Evolutionary conservation across 2,329 filamentous ascomycete genomes (phyloP).

Genomic region (Xylaria sp.): DNA sequence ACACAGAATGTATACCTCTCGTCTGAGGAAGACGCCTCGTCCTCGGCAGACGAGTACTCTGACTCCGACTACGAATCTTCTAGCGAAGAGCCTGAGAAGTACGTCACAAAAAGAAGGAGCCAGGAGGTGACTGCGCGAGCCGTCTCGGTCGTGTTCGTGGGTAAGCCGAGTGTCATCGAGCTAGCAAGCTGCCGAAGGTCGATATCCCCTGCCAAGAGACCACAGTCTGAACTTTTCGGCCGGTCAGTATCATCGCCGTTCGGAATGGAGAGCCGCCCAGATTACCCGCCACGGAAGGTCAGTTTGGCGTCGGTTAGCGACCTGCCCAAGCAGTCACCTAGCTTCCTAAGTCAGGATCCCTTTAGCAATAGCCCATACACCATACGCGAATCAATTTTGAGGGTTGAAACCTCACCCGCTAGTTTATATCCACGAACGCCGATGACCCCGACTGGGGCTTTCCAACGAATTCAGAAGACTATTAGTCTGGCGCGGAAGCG

Average conservation of each 20-base stretch:
- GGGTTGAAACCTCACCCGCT: conserved; percentile 43
- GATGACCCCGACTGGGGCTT: conserved; percentile 58
- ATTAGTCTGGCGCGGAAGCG: conserved; percentile 65
- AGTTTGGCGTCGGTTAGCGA: conserved; percentile 50
- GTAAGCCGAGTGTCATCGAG: conserved; percentile 68
- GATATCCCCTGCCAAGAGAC: conserved; percentile 54
- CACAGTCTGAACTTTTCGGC: conserved; percentile 41
- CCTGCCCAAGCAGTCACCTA: conserved; percentile 53
- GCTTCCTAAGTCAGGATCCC: conserved; percentile 65
- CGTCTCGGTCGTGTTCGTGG: conserved; percentile 68
- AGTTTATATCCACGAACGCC: conserved; percentile 51
- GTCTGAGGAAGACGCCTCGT: conserved; percentile 72
- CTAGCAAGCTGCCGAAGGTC: conserved; percentile 56
- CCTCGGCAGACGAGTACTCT: conserved; percentile 68
- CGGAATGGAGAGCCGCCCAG: conserved; percentile 40
- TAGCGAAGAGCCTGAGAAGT: conserved; percentile 49
- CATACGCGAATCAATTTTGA: conserved; percentile 43
- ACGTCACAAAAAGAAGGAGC: conserved; percentile 50
- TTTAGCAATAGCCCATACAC: conserved; percentile 55
- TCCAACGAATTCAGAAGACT: conserved; percentile 61
- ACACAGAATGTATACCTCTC: conserved; percentile 72
- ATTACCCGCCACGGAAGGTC: conserved; percentile 56
- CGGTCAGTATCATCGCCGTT: conserved; percentile 41
- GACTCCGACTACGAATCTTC: conserved; percentile 63
- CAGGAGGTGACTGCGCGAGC: conserved; percentile 67